Base-by-base conservation (phyloP, 768 basidiomycete species). In the Suillus subluteus region DNA sequence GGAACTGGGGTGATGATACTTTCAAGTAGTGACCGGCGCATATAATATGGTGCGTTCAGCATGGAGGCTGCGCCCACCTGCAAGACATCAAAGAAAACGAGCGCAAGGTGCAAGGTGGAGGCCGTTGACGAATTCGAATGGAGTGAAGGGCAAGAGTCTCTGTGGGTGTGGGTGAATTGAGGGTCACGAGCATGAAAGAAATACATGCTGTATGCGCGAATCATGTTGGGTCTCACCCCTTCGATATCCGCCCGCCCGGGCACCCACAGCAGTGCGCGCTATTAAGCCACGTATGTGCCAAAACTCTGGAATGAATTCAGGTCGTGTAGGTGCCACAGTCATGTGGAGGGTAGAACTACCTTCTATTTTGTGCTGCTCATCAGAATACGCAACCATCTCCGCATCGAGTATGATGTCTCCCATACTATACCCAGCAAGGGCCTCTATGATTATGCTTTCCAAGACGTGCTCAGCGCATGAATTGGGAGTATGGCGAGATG, bases 31-130 rank as follows among this genome's bases (percentile, higher is more conserved):
- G 76, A 75, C 37, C 94, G 86, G 15, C 96, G 87, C 9, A 79
- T 70, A 0, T 76, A 74, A 71, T 96, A 96, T 0, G 88, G 77
- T 4, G 73, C 73, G 13, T 81, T 78, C 8, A 94, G 70, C 13
- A 94, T 78, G 9, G 84, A 88, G 43, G 75, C 71, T n/a, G 79
- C 85, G 70, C 95, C 87, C 0, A 94, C 78, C n/a, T 84, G 74
- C 7, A 98, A 82, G 16, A 96, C 71, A 72, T 98, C 96, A 72
- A 96, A 98, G 80, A 95, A 96, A 15, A 95, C 89, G 21, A 97
- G 82, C 23, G 88, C 92, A 8, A 96, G 86, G 67, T 89, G 90
- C 2, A 88, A 83, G 12, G 61, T 58, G 12, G 79, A 73, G 18
- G 78, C 77, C 8, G 67, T 55, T 23, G 79, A 76, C 3, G 79